phyloP scores from a whole-genome alignment of 208 protist species.

The Endotrypanum monterogeii region DNA sequence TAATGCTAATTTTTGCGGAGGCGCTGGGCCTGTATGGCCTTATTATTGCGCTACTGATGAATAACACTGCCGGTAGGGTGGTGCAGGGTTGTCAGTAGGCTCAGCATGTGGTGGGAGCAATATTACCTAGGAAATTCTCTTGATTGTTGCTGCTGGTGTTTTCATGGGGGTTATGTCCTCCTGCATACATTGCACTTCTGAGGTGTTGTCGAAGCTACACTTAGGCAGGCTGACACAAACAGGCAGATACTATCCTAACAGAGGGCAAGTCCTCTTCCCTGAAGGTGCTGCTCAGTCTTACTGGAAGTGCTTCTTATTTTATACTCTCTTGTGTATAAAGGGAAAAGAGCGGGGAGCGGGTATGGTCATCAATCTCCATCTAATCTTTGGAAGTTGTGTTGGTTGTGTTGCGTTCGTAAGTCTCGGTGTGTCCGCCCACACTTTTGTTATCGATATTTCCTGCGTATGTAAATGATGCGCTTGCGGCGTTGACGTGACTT shows the following conservation, averaged over 20 bases:
- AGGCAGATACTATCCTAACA: neutral
- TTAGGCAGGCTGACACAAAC: neutral
- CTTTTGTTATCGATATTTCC: neutral
- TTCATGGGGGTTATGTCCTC: neutral
- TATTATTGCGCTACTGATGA: slow-evolving; percentile 98
- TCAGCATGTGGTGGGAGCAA: neutral
- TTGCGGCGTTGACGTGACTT: neutral
- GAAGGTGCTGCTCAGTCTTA: neutral
- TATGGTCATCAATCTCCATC: slow-evolving; percentile 2
- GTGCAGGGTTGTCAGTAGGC: slow-evolving; percentile 6
- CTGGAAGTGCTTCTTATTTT: neutral
- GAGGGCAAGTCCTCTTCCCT: neutral
- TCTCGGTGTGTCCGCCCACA: neutral
- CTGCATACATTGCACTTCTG: neutral
- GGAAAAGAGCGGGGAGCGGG: neutral
- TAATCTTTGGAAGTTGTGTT: neutral
- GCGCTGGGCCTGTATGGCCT: slow-evolving; percentile 98
- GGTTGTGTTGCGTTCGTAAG: neutral
- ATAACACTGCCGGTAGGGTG: slow-evolving; percentile 86
- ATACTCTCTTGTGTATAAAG: neutral
- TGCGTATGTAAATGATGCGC: neutral
- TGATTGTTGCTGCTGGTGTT: neutral
- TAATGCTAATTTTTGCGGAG: slow-evolving; percentile 99
- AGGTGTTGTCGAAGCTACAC: neutral
- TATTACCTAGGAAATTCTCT: neutral